Conservation (phyloP, 306 rosid genomes). For the Fragaria vesca region DNA sequence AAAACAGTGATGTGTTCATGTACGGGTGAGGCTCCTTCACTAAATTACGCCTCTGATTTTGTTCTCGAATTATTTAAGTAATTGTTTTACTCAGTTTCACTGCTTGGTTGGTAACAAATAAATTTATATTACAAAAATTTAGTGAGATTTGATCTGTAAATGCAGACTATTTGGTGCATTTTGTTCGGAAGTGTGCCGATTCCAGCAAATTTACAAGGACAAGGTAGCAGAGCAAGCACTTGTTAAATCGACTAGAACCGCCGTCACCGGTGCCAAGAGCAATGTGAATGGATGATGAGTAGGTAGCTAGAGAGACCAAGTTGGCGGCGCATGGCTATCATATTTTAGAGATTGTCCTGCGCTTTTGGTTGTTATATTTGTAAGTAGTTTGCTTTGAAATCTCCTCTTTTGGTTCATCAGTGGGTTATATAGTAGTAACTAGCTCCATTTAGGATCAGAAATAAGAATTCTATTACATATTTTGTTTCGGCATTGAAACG, state of each 20-base stretch:
- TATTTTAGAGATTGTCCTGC: constrained; percentile 25
- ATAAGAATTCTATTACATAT: not conserved
- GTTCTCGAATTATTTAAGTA: not conserved
- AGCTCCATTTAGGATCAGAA: not conserved
- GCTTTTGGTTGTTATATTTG: not conserved
- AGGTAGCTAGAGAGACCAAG: not conserved
- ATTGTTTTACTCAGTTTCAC: not conserved
- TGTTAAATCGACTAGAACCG: not conserved
- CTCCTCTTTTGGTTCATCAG: not conserved
- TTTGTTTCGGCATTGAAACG: not conserved
- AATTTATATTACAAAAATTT: not conserved
- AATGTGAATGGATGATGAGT: not conserved
- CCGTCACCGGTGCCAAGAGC: not conserved
- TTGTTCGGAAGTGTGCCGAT: constrained; percentile 27
- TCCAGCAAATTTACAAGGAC: constrained; percentile 15
- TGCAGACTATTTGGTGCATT: constrained; percentile 32
- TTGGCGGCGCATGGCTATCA: constrained; percentile 18
- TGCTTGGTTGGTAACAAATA: not conserved
- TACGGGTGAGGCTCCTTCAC: constrained; percentile 21
- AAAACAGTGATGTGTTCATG: constrained; percentile 20
- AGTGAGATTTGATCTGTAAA: not conserved
- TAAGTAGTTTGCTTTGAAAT: not conserved
- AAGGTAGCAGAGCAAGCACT: not conserved
- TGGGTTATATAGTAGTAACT: not conserved
- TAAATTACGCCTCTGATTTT: not conserved